phyloP scores from a whole-genome alignment of 2,329 filamentous ascomycete species.

The Colletotrichum sp. region DNA sequence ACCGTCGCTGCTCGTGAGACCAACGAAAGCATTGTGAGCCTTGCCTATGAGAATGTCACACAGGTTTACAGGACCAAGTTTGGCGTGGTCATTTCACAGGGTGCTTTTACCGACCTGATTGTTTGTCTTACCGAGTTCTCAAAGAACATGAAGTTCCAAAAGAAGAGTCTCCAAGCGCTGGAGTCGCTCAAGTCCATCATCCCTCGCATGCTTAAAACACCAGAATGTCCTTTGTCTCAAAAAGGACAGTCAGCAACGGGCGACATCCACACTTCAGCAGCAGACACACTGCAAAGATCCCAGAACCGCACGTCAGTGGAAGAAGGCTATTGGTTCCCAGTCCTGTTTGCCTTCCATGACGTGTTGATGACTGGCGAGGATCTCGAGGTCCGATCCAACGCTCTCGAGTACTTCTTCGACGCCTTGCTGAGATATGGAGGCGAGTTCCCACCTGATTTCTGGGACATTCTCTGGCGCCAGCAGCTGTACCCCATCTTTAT shows the following conservation, averaged over 20 bases:
- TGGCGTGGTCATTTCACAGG: slow-evolving; percentile 93
- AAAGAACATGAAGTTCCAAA: slow-evolving; percentile 98
- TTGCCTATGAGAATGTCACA: slow-evolving; percentile 95
- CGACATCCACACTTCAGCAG: slow-evolving; percentile 43
- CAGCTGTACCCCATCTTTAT: slow-evolving; percentile 98
- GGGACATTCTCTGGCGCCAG: slow-evolving; percentile 98
- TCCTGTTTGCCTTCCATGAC: slow-evolving; percentile 97
- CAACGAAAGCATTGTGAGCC: slow-evolving; percentile 93
- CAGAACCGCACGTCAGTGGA: slow-evolving; percentile 86
- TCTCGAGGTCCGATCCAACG: slow-evolving; percentile 88
- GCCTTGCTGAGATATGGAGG: slow-evolving; percentile 88
- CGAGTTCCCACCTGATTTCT: slow-evolving; percentile 92
- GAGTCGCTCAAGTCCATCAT: slow-evolving; percentile 94
- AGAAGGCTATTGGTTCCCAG: slow-evolving; percentile 98
- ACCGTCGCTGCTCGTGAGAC: slow-evolving; percentile 93
- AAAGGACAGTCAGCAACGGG: slow-evolving; percentile 45
- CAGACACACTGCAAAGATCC: slow-evolving; percentile 54
- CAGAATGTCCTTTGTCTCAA: slow-evolving; percentile 89
- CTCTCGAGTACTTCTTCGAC: slow-evolving; percentile 96
- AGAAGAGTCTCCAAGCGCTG: slow-evolving; percentile 95
- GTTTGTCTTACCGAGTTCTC: slow-evolving; percentile 98
- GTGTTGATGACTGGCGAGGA: slow-evolving; percentile 99
- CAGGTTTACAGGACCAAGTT: slow-evolving; percentile 97
- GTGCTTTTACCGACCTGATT: slow-evolving; percentile 93
- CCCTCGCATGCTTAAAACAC: slow-evolving; percentile 92